phyloP scores from a whole-genome alignment of 75 land plant species.

The Picea glauca region DNA sequence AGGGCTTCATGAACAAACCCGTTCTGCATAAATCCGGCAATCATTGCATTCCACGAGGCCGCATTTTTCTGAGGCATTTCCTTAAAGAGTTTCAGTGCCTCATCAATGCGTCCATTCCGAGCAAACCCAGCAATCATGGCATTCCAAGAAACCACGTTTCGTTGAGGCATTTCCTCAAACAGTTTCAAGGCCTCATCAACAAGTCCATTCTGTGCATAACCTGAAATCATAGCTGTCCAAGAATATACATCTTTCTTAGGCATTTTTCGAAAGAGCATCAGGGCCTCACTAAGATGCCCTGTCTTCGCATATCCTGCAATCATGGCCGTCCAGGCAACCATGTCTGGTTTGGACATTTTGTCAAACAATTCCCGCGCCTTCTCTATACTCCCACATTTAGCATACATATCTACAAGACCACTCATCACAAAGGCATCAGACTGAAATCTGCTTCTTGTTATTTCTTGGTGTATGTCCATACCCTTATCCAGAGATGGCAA shows the following conservation, averaged over 20 bases:
- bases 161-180: neutral
- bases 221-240: conserved; percentile 2
- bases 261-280: conserved; percentile 35
- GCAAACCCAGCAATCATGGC: neutral
- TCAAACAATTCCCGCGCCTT: conserved; percentile 38
- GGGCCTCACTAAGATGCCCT: conserved; percentile 31
- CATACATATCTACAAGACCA: conserved; percentile 61
- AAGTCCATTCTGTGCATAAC: neutral
- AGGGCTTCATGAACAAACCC: neutral
- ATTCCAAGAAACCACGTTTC: neutral
- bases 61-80: neutral
- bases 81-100: neutral
- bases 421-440: conserved; percentile 39
- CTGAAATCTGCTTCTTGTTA: conserved; percentile 27
- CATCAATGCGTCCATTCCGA: neutral
- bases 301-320: conserved; percentile 41
- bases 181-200: neutral
- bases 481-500: conserved; percentile 30
- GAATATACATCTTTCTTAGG: conserved; percentile 3
- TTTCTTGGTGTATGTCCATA: conserved; percentile 31
- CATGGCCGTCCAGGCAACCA: conserved; percentile 63
- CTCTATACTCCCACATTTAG: conserved; percentile 56
- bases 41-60: neutral
- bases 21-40: neutral
- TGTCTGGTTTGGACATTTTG: conserved; percentile 26